Percentiles rank a stretch among this genome's conserved stretches.
phyloP scores from a whole-genome alignment of 129 eudicot species.

The Artemisia annua region DNA sequence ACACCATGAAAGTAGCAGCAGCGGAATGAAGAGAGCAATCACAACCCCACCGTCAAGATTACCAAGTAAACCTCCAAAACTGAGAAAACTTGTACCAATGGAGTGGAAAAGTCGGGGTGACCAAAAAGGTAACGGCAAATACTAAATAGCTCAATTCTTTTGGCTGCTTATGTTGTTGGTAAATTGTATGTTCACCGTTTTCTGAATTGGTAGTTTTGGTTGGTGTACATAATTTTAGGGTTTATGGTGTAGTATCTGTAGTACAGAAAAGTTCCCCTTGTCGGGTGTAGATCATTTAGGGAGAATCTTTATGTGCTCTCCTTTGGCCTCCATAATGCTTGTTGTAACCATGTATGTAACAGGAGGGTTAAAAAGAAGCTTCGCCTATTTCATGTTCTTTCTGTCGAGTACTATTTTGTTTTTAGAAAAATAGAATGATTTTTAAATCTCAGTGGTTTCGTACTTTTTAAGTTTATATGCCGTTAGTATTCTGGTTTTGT shows the following conservation, averaged over 20 bases:
- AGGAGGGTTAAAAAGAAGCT: constrained; percentile 42
- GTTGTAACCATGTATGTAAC: constrained; percentile 33
- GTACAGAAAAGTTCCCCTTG: constrained; percentile 37
- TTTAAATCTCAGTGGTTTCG: no score
- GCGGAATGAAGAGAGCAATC: constrained; percentile 45
- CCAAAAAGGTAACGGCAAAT: constrained; percentile 20
- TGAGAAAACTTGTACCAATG: constrained; percentile 53
- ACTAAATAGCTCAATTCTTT: constrained; percentile 17
- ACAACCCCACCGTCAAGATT: constrained; percentile 48
- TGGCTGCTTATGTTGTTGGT: constrained; percentile 37
- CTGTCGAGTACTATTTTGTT: no score
- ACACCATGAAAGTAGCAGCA: constrained; percentile 27
- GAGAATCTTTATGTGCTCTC: constrained; percentile 20
- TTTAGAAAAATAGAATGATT: no score
- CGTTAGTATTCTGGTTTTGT: no score
- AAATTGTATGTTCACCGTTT: constrained; percentile 12
- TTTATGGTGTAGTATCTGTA: constrained; percentile 40
- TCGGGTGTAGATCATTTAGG: constrained; percentile 33
- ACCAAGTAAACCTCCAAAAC: constrained; percentile 54
- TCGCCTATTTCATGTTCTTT: constrained; percentile 4
- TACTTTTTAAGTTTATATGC: no score
- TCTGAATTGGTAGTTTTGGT: constrained; percentile 33
- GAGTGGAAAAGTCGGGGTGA: constrained; percentile 53
- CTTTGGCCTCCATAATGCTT: constrained; percentile 23
- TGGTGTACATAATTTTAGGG: constrained; percentile 53